Evolutionary conservation across 805 yeast species (phyloP).

Genomic region (Cyberlindnera meyerae): DNA sequence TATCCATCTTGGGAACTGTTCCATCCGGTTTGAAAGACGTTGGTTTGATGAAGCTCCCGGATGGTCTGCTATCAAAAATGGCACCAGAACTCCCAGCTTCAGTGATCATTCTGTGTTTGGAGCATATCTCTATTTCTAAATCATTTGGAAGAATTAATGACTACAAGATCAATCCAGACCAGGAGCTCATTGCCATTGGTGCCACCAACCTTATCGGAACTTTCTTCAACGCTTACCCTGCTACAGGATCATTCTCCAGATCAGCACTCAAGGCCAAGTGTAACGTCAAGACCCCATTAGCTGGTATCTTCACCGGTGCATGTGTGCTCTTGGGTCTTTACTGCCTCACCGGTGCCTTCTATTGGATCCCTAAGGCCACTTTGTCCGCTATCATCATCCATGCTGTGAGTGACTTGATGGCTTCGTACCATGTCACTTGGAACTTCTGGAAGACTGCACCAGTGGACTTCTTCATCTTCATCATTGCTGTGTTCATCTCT

Average conservation of each 20-base stretch:
- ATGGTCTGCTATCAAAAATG: slow-evolving; percentile 51
- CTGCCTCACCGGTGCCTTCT: slow-evolving; percentile 77
- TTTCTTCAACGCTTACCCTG: slow-evolving; percentile 89
- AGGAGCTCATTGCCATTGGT: slow-evolving; percentile 91
- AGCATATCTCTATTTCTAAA: slow-evolving; percentile 90
- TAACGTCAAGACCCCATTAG: slow-evolving; percentile 91
- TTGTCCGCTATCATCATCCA: slow-evolving; percentile 86
- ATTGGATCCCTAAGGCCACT: slow-evolving; percentile 86
- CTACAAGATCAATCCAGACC: slow-evolving; percentile 87
- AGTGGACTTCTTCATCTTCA: slow-evolving; percentile 20
- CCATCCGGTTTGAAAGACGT: slow-evolving; percentile 79
- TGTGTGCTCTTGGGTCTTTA: slow-evolving; percentile 86
- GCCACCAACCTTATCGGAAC: slow-evolving; percentile 87
- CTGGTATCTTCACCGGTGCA: slow-evolving; percentile 85
- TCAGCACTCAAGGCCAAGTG: slow-evolving; percentile 92
- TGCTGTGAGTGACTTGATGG: slow-evolving; percentile 82
- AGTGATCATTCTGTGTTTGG: slow-evolving; percentile 73
- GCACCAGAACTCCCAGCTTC: slow-evolving; percentile 85
- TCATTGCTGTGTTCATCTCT: slow-evolving; percentile 23
- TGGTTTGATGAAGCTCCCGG: slow-evolving; percentile 65
- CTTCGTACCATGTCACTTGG: slow-evolving; percentile 62
- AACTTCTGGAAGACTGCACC: slow-evolving; percentile 72
- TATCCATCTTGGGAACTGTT: slow-evolving; percentile 66
- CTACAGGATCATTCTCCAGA: slow-evolving; percentile 93
- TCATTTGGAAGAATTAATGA: slow-evolving; percentile 91